These are phyloP conservation scores for Cyberlindnera euphorbiiphila DNA, from an alignment of 805 yeast genomes.

Conservation along the genomic window DNA sequence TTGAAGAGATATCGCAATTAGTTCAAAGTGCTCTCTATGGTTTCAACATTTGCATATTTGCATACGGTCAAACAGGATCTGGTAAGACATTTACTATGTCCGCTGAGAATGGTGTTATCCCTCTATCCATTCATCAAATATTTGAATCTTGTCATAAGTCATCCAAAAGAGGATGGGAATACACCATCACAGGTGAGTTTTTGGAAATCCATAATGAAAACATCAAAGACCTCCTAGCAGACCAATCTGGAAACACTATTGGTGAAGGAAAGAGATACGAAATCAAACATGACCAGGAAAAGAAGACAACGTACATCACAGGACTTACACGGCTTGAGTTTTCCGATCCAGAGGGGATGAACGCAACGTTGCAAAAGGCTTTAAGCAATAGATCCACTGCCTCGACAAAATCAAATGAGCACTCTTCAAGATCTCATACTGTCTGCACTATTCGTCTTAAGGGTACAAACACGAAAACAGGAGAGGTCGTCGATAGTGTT, in stretches of 20 bases:
- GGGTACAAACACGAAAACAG: slow-evolving; percentile 51
- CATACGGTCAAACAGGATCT: slow-evolving; percentile 96
- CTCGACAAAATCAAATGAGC: slow-evolving; percentile 72
- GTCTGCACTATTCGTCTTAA: slow-evolving; percentile 62
- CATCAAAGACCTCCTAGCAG: slow-evolving; percentile 59
- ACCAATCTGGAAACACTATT: slow-evolving; percentile 13
- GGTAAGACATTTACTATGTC: slow-evolving; percentile 96
- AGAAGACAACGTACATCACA: slow-evolving; percentile 54
- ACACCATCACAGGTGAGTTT: slow-evolving; percentile 64
- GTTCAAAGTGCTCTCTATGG: slow-evolving; percentile 89
- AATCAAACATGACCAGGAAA: slow-evolving; percentile 61
- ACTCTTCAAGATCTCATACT: slow-evolving; percentile 90
- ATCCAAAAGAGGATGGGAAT: slow-evolving; percentile 55
- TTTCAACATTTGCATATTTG: slow-evolving; percentile 86
- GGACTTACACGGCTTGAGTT: slow-evolving; percentile 52
- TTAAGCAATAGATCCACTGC: slow-evolving; percentile 69
- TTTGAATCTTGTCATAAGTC: slow-evolving; percentile 51
- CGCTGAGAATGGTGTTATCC: slow-evolving; percentile 72
- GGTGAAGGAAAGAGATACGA: slow-evolving; percentile 45
- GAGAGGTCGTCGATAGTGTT: slow-evolving; percentile 49
- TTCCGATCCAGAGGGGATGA: slow-evolving; percentile 45
- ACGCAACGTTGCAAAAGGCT: slow-evolving; percentile 49
- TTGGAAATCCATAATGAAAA: slow-evolving; percentile 87
- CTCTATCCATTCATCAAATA: slow-evolving; percentile 67
- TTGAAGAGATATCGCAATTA: slow-evolving; percentile 80